Evolutionary conservation across 148 eudicot species (phyloP).

Genomic region (Heliamphora exappendiculata): DNA sequence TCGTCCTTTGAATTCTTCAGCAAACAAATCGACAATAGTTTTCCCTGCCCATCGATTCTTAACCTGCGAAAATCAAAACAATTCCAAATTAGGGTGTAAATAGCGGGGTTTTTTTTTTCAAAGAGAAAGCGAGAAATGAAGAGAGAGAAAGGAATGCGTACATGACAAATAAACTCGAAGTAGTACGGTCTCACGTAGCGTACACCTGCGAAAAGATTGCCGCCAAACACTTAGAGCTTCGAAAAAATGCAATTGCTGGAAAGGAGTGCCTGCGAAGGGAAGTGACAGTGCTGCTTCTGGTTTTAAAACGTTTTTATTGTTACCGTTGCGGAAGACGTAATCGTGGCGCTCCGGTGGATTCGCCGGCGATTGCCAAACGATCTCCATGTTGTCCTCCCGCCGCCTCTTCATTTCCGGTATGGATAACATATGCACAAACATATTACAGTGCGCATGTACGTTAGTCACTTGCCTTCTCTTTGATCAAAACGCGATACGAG

Average conservation of each 20-base stretch:
- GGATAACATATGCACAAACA: too few species aligned
- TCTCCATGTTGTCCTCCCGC: conserved; percentile 58
- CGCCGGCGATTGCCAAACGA: conserved; percentile 95
- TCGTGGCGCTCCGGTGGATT: conserved; percentile 71
- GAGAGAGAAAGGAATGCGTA: conserved; percentile 18
- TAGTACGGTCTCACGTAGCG: conserved; percentile 90
- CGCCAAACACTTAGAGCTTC: background rate
- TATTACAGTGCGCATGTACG: too few species aligned
- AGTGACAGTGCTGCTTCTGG: background rate
- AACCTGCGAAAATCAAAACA: conserved; percentile 20
- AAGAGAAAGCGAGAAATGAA: background rate
- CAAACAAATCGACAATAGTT: conserved; percentile 77
- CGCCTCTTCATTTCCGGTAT: conserved; percentile 50
- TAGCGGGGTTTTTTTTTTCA: too few species aligned
- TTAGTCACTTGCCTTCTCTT: too few species aligned
- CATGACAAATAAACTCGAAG: conserved; percentile 95
- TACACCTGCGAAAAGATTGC: conserved; percentile 44
- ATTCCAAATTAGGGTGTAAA: conserved; percentile 11
- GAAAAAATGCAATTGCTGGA: background rate
- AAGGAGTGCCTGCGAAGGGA: background rate
- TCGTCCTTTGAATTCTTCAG: conserved; percentile 90
- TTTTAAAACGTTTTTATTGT: background rate
- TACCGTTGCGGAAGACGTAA: conserved; percentile 77
- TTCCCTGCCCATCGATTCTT: conserved; percentile 90
- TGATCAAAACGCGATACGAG: too few species aligned